These are phyloP conservation scores for Melastoma candidum DNA, from an alignment of 441 rosid genomes.

Conservation along the genomic window DNA sequence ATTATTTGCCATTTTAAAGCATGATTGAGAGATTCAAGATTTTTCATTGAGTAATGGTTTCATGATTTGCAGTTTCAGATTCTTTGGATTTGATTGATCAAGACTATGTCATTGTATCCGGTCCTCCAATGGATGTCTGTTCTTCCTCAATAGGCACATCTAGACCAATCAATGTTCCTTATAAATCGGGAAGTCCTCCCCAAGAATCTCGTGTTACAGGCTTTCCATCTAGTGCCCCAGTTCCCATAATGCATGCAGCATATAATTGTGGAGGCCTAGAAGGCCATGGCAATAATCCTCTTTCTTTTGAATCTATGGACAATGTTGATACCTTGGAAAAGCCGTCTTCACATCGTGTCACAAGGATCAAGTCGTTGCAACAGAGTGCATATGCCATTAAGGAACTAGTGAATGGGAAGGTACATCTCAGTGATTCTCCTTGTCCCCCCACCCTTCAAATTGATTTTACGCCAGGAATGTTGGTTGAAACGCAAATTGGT, in stretches of 20 bases:
- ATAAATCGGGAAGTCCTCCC: slow-evolving; percentile 41
- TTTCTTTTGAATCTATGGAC: slow-evolving; percentile 75
- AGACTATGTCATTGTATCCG: slow-evolving; percentile 71
- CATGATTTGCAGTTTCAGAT: slow-evolving; percentile 37
- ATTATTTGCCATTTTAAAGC: slow-evolving; percentile 14
- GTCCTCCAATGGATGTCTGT: slow-evolving; percentile 60
- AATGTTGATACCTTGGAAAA: slow-evolving; percentile 55
- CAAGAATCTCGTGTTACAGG: slow-evolving; percentile 25
- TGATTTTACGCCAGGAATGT: too few species aligned
- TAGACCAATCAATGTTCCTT: slow-evolving; percentile 42
- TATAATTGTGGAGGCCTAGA: slow-evolving; percentile 46
- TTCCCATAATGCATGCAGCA: slow-evolving; percentile 52
- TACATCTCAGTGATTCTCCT: slow-evolving; percentile 13
- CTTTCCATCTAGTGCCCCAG: slow-evolving; percentile 43
- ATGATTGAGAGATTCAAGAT: slow-evolving; percentile 3
- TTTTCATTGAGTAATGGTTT: slow-evolving; percentile 6
- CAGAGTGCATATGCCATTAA: slow-evolving; percentile 59
- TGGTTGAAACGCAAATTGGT: too few species aligned
- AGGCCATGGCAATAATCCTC: slow-evolving; percentile 56
- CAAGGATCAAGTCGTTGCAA: slow-evolving; percentile 69
- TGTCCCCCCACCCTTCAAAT: too few species aligned
- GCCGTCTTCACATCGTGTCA: slow-evolving; percentile 58
- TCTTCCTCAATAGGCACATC: slow-evolving; percentile 43
- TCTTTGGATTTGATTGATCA: slow-evolving; percentile 78
- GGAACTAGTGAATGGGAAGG: slow-evolving; percentile 64